These are phyloP conservation scores for Poronia punctata DNA, from an alignment of 495 filamentous ascomycete genomes.

Conservation along the genomic window DNA sequence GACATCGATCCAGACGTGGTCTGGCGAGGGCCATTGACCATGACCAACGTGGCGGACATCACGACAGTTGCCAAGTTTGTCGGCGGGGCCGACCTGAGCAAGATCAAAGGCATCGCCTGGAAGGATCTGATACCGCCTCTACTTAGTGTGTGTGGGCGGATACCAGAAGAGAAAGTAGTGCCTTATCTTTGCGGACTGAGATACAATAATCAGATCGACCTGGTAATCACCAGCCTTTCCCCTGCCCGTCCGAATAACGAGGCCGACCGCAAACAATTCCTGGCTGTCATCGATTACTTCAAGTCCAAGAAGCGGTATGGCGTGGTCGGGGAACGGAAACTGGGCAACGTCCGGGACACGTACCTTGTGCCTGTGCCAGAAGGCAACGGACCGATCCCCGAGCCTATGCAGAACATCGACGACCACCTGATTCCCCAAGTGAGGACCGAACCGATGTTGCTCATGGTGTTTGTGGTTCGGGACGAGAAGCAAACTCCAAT, in stretches of 20 bases:
- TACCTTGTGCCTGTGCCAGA: slow-evolving; percentile 71
- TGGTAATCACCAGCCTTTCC: slow-evolving; percentile 60
- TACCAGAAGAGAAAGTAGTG: slow-evolving; percentile 69
- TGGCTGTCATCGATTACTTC: slow-evolving; percentile 74
- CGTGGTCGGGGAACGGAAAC: slow-evolving; percentile 64
- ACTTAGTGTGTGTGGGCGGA: slow-evolving; percentile 74
- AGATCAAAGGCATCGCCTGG: slow-evolving; percentile 54
- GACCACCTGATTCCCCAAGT: slow-evolving; percentile 62
- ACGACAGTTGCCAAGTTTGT: slow-evolving; percentile 70
- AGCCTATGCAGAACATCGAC: slow-evolving; percentile 71
- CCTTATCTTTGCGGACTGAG: slow-evolving; percentile 81
- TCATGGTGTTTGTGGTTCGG: slow-evolving; percentile 71
- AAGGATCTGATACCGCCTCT: slow-evolving; percentile 57
- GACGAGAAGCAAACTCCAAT: slow-evolving; percentile 32
- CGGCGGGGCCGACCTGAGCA: slow-evolving; percentile 68
- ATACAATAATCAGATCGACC: slow-evolving; percentile 65
- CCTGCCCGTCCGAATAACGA: slow-evolving; percentile 38
- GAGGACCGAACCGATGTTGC: slow-evolving; percentile 60
- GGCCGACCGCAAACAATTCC: slow-evolving; percentile 49
- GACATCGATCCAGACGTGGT: slow-evolving; percentile 62
- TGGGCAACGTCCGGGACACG: slow-evolving; percentile 65
- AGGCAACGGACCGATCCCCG: slow-evolving; percentile 48
- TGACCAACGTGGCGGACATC: slow-evolving; percentile 71
- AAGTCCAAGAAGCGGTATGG: slow-evolving; percentile 68
- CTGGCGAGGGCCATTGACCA: slow-evolving; percentile 75